Conservation (phyloP, 805 yeast species). For the Suhomyces sp. region DNA sequence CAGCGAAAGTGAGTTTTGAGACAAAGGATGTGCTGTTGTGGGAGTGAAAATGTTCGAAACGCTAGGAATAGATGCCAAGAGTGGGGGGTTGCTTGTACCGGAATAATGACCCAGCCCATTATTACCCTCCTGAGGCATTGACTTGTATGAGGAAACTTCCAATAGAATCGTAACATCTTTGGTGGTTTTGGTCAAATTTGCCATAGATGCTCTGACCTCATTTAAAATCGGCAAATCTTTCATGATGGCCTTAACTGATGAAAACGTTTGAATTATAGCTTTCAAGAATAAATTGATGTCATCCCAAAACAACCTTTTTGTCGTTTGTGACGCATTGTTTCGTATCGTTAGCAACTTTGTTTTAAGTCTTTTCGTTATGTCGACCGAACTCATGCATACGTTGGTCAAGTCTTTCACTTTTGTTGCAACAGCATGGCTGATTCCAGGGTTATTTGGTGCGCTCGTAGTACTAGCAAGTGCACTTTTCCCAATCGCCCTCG, state of each 20-base stretch:
- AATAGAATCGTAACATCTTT: constrained; percentile 88
- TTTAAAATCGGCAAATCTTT: constrained; percentile 75
- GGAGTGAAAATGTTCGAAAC: constrained; percentile 34
- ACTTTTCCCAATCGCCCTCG: constrained; percentile 61
- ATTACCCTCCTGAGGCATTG: constrained; percentile 23
- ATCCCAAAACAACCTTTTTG: constrained; percentile 75
- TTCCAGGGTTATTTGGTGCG: constrained; percentile 12
- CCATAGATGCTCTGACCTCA: constrained; percentile 76
- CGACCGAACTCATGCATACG: constrained; percentile 78
- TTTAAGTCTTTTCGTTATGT: constrained; percentile 67
- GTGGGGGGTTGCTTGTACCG: constrained; percentile 18
- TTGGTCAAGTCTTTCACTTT: constrained; percentile 75
- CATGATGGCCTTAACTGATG: constrained; percentile 79
- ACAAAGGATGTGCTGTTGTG: constrained; percentile 23
- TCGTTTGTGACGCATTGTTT: constrained; percentile 44
- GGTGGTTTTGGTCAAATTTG: constrained; percentile 80
- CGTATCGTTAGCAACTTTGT: constrained; percentile 51
- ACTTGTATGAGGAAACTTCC: constrained; percentile 47
- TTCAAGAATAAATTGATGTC: constrained; percentile 79
- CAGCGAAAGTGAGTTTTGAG: constrained; percentile 12
- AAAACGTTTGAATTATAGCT: constrained; percentile 78
- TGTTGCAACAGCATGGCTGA: constrained; percentile 47
- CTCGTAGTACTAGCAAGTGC: constrained; percentile 48
- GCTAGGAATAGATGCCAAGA: constrained; percentile 28
- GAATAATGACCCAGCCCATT: constrained; percentile 2